These are phyloP conservation scores for Tulasnella sp. DNA, from an alignment of 768 basidiomycete genomes.

Conservation along the genomic window DNA sequence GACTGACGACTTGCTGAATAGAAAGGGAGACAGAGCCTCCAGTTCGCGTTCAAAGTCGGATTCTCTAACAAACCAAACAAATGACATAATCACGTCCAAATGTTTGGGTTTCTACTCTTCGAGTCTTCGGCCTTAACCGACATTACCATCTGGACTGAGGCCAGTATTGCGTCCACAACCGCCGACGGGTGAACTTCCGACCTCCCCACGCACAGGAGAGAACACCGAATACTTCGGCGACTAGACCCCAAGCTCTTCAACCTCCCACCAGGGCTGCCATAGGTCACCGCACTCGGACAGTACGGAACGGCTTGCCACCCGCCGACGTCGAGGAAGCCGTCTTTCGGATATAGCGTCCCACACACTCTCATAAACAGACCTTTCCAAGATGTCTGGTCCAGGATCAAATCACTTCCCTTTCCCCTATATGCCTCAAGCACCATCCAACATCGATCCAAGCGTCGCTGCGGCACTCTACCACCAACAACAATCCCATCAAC, in stretches of 20 bases:
- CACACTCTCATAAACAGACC: background rate
- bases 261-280: background rate
- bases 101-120: background rate
- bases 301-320: background rate
- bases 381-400: slow-evolving; percentile 3
- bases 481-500: slow-evolving; percentile 48
- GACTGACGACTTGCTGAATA: background rate
- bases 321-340: background rate
- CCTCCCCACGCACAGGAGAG: slow-evolving; percentile 10
- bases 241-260: background rate
- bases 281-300: background rate
- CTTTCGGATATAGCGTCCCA: background rate
- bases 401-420: slow-evolving; percentile 33
- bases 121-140: background rate
- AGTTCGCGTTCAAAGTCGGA: background rate
- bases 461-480: slow-evolving; percentile 51
- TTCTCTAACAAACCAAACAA: background rate
- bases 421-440: slow-evolving; percentile 52
- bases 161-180: background rate
- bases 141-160: background rate
- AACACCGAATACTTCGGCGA: background rate
- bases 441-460: slow-evolving; percentile 63
- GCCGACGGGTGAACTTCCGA: background rate
- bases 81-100: background rate
- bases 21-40: background rate